These are phyloP conservation scores for Globisporangium spinosum DNA, from an alignment of 352 stramenopile species.

Conservation along the genomic window DNA sequence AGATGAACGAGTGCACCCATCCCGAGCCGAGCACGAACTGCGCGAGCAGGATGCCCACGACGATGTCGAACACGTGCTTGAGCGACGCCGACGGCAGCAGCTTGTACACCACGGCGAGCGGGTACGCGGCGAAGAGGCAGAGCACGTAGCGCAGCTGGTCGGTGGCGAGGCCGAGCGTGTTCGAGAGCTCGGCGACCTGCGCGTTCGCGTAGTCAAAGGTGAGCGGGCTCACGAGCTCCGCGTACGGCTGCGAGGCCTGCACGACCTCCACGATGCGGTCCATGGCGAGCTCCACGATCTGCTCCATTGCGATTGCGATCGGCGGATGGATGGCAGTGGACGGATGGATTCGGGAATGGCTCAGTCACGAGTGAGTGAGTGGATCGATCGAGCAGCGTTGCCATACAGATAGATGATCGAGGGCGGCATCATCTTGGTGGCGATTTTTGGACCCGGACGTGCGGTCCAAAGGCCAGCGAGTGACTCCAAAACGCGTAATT, in stretches of 20 bases:
- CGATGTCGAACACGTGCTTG: conserved; percentile 93
- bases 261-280: conserved; percentile 39
- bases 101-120: conserved; percentile 89
- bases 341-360: conserved; percentile 8
- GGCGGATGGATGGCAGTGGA: not conserved
- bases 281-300: conserved; percentile 26
- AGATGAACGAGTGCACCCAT: conserved; percentile 96
- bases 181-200: conserved; percentile 40
- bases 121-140: conserved; percentile 93
- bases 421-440: not conserved
- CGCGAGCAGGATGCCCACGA: conserved; percentile 90
- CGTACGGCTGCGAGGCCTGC: conserved; percentile 41
- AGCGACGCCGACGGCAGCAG: conserved; percentile 72
- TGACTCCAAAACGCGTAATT: not conserved
- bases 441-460: not conserved
- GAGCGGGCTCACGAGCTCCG: conserved; percentile 49
- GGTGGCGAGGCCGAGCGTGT: conserved; percentile 34
- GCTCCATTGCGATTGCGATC: conserved; percentile 15
- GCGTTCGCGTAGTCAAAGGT: conserved; percentile 48
- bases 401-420: too few relatives aligned
- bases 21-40: conserved; percentile 91
- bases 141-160: conserved; percentile 85
- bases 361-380: not conserved
- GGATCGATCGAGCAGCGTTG: not conserved
- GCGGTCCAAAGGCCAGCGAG: not conserved